A percentile compares a stretch with the other conserved stretches of the same genome.
Conservation (phyloP, 2,329 filamentous ascomycete genomes). For the Chrysoporthe austroafricana region DNA sequence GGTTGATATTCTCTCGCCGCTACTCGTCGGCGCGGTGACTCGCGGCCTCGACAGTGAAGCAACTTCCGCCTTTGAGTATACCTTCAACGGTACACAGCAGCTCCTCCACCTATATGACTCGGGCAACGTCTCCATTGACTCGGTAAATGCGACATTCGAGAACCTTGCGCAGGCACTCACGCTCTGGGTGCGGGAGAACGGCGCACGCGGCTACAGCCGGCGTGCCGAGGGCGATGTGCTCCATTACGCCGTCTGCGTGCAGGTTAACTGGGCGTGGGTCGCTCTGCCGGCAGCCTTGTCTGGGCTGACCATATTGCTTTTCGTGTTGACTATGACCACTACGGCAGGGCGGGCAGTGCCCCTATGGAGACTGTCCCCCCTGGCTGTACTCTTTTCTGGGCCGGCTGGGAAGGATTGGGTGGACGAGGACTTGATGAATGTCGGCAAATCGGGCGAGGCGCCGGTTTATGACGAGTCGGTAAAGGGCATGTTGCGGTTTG, state of each 20-base stretch:
- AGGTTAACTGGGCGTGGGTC: slow-evolving; percentile 17
- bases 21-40: not conserved
- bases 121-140: not conserved
- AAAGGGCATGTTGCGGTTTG: not conserved
- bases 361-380: slow-evolving; percentile 14
- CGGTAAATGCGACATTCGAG: not conserved
- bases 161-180: slow-evolving; percentile 16
- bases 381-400: slow-evolving; percentile 10
- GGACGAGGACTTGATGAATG: not conserved
- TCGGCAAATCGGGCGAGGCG: not conserved
- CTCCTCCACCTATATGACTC: not conserved
- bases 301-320: slow-evolving; percentile 1
- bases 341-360: slow-evolving; percentile 5
- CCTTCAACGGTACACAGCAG: not conserved
- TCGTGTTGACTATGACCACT: not conserved
- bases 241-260: slow-evolving; percentile 13
- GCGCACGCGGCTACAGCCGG: not conserved
- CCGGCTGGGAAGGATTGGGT: slow-evolving; percentile 15
- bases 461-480: not conserved
- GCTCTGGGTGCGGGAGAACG: slow-evolving; percentile 6
- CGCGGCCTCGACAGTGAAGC: not conserved
- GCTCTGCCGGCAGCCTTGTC: slow-evolving; percentile 10
- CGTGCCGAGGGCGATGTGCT: slow-evolving; percentile 5
- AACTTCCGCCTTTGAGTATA: not conserved
- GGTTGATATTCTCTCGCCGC: not conserved